These are phyloP conservation scores for Clohesyomyces aquaticus DNA, from an alignment of 495 filamentous ascomycete genomes.

Conservation along the genomic window DNA sequence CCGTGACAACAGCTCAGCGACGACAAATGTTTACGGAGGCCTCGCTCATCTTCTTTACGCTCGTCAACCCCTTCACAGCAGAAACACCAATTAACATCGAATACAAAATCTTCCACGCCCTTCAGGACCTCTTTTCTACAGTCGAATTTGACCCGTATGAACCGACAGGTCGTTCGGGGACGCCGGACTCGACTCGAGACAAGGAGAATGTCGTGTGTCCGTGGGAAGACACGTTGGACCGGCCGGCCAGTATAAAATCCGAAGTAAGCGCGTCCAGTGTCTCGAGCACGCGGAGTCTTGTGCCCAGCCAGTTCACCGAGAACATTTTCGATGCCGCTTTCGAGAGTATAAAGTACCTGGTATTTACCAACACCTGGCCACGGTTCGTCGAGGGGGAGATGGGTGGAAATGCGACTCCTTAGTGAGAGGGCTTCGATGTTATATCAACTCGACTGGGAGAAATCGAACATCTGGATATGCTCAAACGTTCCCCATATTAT, in stretches of 20 bases:
- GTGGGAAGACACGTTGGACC: slow-evolving; percentile 33
- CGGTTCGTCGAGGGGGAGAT: slow-evolving; percentile 39
- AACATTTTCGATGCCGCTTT: slow-evolving; percentile 43
- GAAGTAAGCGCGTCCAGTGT: slow-evolving; percentile 19
- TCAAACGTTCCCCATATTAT: background rate
- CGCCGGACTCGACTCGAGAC: slow-evolving; percentile 8
- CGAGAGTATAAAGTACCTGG: slow-evolving; percentile 44
- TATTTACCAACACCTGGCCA: slow-evolving; percentile 47
- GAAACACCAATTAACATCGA: slow-evolving; percentile 47
- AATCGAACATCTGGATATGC: slow-evolving; percentile 15
- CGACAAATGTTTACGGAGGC: slow-evolving; percentile 43
- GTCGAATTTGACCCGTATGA: slow-evolving; percentile 35
- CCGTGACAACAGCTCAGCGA: slow-evolving; percentile 31
- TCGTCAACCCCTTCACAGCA: slow-evolving; percentile 44
- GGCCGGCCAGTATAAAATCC: slow-evolving; percentile 30
- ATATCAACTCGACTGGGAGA: background rate
- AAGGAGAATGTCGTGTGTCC: slow-evolving; percentile 38
- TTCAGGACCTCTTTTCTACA: slow-evolving; percentile 36
- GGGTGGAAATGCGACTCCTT: slow-evolving; percentile 15
- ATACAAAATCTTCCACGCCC: slow-evolving; percentile 35
- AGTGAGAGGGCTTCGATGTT: background rate
- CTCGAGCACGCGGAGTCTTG: slow-evolving; percentile 29
- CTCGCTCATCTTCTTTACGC: slow-evolving; percentile 43
- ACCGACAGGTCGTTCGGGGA: background rate
- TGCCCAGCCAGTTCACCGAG: slow-evolving; percentile 36